Percentiles rank a stretch among this genome's conserved stretches.
These are phyloP conservation scores for Chaetomium tenue DNA, from an alignment of 495 filamentous ascomycete genomes.

Conservation along the genomic window DNA sequence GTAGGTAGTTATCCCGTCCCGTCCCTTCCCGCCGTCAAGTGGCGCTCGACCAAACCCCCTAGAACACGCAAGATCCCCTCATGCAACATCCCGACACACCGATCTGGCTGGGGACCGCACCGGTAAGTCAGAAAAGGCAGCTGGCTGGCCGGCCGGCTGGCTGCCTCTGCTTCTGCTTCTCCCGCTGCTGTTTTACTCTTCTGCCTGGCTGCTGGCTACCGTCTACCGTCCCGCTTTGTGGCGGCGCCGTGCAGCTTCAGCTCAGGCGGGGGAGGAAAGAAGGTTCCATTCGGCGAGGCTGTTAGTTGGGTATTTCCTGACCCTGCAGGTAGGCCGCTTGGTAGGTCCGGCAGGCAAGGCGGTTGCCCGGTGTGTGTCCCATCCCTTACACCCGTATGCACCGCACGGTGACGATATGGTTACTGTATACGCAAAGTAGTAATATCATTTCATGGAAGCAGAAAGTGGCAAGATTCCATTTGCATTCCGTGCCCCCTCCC, in stretches of 20 bases:
- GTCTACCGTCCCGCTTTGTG: background rate
- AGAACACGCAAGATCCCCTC: background rate
- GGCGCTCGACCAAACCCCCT: background rate
- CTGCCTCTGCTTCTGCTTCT: background rate
- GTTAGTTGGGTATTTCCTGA: background rate
- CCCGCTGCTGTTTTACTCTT: no score
- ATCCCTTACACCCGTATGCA: no score
- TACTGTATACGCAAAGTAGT: no score
- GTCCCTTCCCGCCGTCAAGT: background rate
- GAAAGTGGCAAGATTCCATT: no score
- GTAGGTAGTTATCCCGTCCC: background rate
- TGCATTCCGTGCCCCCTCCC: no score
- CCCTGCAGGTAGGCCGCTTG: background rate
- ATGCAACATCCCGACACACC: slow-evolving; percentile 11
- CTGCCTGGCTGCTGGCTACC: background rate
- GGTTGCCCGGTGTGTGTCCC: no score
- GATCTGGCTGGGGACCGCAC: slow-evolving; percentile 2
- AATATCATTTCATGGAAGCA: no score
- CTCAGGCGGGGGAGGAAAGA: background rate
- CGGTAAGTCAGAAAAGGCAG: background rate
- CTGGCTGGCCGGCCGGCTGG: no score
- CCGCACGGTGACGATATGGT: no score
- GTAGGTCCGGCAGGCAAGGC: background rate
- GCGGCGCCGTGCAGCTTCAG: no score
- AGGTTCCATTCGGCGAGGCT: background rate